These are phyloP conservation scores for Sphaerulina populicola DNA, from an alignment of 2,329 filamentous ascomycete species.

Conservation along the genomic window DNA sequence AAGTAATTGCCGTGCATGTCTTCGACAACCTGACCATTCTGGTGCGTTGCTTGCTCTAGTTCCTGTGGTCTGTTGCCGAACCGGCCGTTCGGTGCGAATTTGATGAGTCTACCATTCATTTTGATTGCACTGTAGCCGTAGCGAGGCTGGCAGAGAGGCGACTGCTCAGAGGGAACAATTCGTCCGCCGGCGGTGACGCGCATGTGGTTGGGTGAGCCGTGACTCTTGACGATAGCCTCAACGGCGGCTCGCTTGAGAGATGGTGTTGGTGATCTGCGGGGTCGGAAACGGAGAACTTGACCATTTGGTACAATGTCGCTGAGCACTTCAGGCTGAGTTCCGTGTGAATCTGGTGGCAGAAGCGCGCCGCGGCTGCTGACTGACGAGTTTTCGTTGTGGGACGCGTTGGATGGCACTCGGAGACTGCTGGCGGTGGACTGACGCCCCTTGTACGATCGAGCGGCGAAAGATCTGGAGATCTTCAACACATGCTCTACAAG, in stretches of 20 bases:
- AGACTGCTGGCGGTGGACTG: conserved; percentile 24
- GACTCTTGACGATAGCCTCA: conserved; percentile 44
- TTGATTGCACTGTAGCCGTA: conserved; percentile 35
- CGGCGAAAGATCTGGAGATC: conserved; percentile 32
- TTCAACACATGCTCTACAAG: conserved; percentile 34
- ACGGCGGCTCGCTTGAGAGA: conserved; percentile 45
- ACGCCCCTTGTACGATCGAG: conserved; percentile 32
- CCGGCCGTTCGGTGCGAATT: conserved; percentile 32
- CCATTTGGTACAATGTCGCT: conserved; percentile 31
- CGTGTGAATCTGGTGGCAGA: conserved; percentile 10
- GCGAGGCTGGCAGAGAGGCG: conserved; percentile 34
- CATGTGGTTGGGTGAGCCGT: conserved; percentile 45
- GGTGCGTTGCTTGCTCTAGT: conserved; percentile 24
- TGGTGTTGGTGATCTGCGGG: conserved; percentile 41
- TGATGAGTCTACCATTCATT: conserved; percentile 33
- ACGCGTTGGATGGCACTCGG: conserved; percentile 24
- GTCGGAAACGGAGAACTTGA: conserved; percentile 25
- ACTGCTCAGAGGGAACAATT: conserved; percentile 43
- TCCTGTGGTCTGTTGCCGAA: conserved; percentile 22
- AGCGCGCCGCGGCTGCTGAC: conserved; percentile 18
- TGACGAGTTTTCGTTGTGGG: conserved; percentile 30
- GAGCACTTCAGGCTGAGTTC: conserved; percentile 21
- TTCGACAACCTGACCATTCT: conserved; percentile 34
- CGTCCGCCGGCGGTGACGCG: conserved; percentile 47
- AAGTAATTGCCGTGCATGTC: conserved; percentile 32